These are phyloP conservation scores for Globisporangium spiculum DNA, from an alignment of 352 stramenopile species.

Conservation along the genomic window DNA sequence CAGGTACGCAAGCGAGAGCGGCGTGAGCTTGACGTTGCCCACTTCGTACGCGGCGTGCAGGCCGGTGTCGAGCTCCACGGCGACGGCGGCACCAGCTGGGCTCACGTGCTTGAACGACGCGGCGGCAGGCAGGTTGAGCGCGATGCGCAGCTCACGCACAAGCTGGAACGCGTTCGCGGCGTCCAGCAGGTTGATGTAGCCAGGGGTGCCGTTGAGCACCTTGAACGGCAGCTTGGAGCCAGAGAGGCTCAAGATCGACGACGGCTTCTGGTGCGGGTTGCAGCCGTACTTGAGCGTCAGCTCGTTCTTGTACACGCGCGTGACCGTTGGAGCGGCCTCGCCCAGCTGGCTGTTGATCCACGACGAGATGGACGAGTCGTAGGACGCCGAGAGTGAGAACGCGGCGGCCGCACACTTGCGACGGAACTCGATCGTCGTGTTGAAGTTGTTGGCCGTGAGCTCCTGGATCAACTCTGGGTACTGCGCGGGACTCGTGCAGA, in stretches of 20 bases:
- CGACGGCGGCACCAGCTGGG: slow-evolving; percentile 95
- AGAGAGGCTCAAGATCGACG: slow-evolving; percentile 70
- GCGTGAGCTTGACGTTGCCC: slow-evolving; percentile 90
- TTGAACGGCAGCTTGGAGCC: slow-evolving; percentile 82
- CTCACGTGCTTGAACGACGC: slow-evolving; percentile 99
- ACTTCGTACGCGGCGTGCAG: slow-evolving; percentile 96
- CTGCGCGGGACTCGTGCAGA: slow-evolving; percentile 95
- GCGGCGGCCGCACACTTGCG: slow-evolving; percentile 78
- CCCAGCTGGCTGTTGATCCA: slow-evolving; percentile 95
- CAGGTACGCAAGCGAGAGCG: slow-evolving; percentile 96
- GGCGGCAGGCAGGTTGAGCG: slow-evolving; percentile 92
- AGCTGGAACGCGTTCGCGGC: slow-evolving; percentile 99
- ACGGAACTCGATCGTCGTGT: slow-evolving; percentile 89
- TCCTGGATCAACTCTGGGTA: slow-evolving; percentile 94
- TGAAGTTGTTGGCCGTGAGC: slow-evolving; percentile 90
- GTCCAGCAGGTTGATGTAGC: slow-evolving; percentile 99
- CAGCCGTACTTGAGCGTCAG: slow-evolving; percentile 94
- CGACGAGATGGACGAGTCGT: slow-evolving; percentile 97
- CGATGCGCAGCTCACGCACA: slow-evolving; percentile 94
- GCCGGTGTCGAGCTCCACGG: slow-evolving; percentile 93
- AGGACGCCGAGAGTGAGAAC: slow-evolving; percentile 85
- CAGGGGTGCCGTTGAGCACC: slow-evolving; percentile 91
- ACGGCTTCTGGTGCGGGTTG: slow-evolving; percentile 99
- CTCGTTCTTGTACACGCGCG: slow-evolving; percentile 96
- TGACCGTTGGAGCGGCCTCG: slow-evolving; percentile 64